Evolutionary conservation across 2,329 filamentous ascomycete genomes (phyloP), one percentile per base, ranked within the genome.

Genomic region (Zymoseptoria tritici): DNA sequence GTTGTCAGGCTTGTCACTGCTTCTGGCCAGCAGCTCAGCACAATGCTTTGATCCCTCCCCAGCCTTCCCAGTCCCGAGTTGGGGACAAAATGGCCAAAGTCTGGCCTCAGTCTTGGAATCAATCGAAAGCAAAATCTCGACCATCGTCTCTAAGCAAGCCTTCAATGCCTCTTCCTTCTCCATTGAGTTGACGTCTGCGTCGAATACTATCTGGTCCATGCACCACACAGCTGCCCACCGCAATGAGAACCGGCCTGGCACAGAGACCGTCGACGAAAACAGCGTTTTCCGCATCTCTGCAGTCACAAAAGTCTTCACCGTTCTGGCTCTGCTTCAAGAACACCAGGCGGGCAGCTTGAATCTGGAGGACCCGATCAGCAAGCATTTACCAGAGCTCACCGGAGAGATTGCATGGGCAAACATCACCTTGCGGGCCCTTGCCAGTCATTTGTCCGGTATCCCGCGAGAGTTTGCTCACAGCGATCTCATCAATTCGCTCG

Each of bases 311-410:
- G 67, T 83, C 2, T 66, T 82, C 57, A 77, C 81, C 2, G 76
- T 76, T 1, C 76, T 85, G 55, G 80, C 80, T 2, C 74, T 77
- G 2, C 66, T 85, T 11, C 78, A 83, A 57, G 80, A 80, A 54
- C 79, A 83, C 2, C 80, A 83, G 24, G 75, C 78, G 5, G 81
- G 80, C 0, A 70, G 78, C 0, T 64, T 84, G 0, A 68, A 66
- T 1, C 70, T 83, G 0, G 73, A 76, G 3, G 75, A 73, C 2
- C 77, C 82, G 49, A 61, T 83, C 0, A 72, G 74, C 0, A 36
- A 64, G 0, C 50, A 81, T 2, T 71, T 77, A 2, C 81, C 80
- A 0, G 78, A 80, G 24, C 73, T 84, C 0, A 73, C 73, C 0
- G 68, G 68, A 1, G 67, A 56, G 9, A 29, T 56, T 6, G 62